Conservation (phyloP, 164 flowering plant species). For the Dillenia suffruticosa region DNA sequence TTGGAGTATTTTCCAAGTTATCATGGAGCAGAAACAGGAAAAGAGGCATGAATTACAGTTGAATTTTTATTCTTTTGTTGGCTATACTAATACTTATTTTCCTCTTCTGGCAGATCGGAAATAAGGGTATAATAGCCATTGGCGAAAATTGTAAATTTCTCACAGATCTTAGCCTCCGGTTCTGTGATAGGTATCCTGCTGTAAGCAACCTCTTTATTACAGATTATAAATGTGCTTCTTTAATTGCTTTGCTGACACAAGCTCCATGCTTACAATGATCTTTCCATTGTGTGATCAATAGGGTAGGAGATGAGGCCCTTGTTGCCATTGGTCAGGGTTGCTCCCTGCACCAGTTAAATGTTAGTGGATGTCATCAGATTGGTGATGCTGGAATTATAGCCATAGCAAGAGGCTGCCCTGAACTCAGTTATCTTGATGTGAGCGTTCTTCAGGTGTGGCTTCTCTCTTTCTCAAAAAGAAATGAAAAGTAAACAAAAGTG, state of each 20-base stretch:
- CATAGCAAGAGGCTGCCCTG: conserved; percentile 81
- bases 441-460: conserved; percentile 78
- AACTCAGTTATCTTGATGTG: conserved; percentile 59
- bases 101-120: conserved; percentile 54
- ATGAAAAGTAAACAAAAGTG: not conserved
- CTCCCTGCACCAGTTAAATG: conserved; percentile 64
- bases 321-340: conserved; percentile 77
- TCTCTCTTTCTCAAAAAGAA: conserved; percentile 15
- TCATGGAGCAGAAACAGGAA: no score
- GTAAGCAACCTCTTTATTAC: no score
- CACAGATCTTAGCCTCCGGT: conserved; percentile 72
- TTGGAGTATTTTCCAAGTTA: no score
- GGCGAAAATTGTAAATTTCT: conserved; percentile 78
- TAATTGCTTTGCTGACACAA: no score
- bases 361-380: conserved; percentile 84
- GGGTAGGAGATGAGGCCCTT: conserved; percentile 89
- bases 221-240: no score
- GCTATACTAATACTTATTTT: not conserved
- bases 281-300: conserved; percentile 19
- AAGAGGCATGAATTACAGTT: no score
- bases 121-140: conserved; percentile 71
- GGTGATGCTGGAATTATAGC: conserved; percentile 83
- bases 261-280: not conserved
- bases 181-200: conserved; percentile 69
- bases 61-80: not conserved